Percentiles rank a stretch among this genome's conserved stretches.
Evolutionary conservation across 306 rosid genomes (phyloP).

Genomic region (Ceratonia siliqua): DNA sequence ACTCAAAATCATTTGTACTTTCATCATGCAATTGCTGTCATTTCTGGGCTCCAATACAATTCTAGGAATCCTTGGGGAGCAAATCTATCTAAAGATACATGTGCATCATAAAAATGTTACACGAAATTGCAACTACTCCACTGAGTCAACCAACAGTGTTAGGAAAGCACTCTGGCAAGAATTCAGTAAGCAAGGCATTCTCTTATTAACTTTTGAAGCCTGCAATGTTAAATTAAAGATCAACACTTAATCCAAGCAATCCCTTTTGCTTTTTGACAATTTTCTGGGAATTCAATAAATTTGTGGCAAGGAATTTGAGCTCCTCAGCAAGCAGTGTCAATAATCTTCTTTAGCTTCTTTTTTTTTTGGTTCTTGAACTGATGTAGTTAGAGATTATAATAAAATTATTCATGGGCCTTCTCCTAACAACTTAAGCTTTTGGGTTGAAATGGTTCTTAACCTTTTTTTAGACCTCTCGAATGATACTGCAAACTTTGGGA

Average conservation of each 20-base stretch:
- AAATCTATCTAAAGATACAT: neutral
- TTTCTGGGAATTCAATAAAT: neutral
- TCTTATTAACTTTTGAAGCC: neutral
- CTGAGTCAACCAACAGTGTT: neutral
- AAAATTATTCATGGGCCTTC: no score
- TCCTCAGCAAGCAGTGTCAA: conserved; percentile 1
- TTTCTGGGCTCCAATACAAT: neutral
- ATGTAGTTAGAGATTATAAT: no score
- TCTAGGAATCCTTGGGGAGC: neutral
- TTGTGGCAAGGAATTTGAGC: no score
- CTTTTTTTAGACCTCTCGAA: no score
- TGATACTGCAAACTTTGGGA: neutral
- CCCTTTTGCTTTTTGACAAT: neutral
- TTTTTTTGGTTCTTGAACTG: no score
- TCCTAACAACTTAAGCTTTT: no score
- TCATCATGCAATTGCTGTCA: neutral
- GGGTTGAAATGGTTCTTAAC: no score
- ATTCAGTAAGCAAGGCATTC: conserved; percentile 1
- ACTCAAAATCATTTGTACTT: neutral
- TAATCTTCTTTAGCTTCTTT: neutral
- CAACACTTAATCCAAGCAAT: neutral
- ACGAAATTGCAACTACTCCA: neutral
- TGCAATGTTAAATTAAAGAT: neutral
- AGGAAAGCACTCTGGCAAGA: neutral
- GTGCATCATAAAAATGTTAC: neutral